Evolutionary conservation across 106 monocot genomes (phyloP).

Genomic region (Vanilla planifolia): DNA sequence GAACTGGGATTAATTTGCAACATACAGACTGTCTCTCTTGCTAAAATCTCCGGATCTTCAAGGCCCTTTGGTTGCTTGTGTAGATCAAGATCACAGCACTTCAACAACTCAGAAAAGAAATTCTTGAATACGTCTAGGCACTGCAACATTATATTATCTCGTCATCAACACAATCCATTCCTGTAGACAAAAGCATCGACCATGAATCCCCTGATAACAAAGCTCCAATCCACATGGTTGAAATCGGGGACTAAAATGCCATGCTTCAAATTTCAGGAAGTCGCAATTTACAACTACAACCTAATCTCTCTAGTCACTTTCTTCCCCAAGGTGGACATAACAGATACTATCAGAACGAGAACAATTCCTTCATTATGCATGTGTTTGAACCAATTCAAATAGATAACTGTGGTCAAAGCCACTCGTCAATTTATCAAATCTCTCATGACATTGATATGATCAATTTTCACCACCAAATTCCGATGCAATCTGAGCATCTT

Average conservation of each 20-base stretch:
- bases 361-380: no score
- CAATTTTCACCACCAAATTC: no score
- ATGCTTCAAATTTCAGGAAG: no score
- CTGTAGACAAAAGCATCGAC: constrained; percentile 5
- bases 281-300: no score
- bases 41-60: constrained; percentile 54
- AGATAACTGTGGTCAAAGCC: no score
- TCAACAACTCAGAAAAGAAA: constrained; percentile 36
- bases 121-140: constrained; percentile 60
- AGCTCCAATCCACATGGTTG: not conserved
- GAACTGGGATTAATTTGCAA: constrained; percentile 3
- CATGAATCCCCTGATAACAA: not conserved
- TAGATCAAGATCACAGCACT: constrained; percentile 61
- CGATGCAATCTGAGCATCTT: no score
- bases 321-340: no score
- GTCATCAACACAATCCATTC: constrained; percentile 38
- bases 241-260: not conserved
- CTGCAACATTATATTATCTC: constrained; percentile 55
- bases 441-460: no score
- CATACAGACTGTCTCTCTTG: constrained; percentile 74
- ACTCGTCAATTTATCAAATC: no score
- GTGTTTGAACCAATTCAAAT: no score
- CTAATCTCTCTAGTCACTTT: no score
- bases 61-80: constrained; percentile 45
- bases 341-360: no score